Conservation (phyloP, 2,329 filamentous ascomycete genomes). For the Macrophomina pseudophaseolina region DNA sequence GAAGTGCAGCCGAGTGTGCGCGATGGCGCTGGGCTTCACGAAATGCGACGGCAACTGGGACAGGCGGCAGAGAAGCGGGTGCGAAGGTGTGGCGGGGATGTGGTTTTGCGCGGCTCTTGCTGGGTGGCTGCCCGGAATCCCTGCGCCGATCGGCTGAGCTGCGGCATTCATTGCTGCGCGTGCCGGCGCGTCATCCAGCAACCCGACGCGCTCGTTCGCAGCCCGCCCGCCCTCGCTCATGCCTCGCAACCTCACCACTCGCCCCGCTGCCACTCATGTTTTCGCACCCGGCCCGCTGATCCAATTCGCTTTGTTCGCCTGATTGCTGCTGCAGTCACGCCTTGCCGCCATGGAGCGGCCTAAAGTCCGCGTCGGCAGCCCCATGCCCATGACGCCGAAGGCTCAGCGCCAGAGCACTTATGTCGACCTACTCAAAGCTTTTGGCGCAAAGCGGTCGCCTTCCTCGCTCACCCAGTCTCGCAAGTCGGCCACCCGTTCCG, state of each 20-base stretch:
- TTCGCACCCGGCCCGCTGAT: background rate
- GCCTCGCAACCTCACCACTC: background rate
- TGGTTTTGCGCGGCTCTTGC: constrained; percentile 10
- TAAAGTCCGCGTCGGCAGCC: background rate
- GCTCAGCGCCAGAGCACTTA: background rate
- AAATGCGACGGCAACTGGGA: background rate
- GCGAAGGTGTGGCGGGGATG: background rate
- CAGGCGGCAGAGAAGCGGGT: background rate
- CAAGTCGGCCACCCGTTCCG: background rate
- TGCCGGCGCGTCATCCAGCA: constrained; percentile 1
- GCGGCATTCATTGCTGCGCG: background rate
- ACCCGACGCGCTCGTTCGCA: background rate
- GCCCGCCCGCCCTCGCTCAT: background rate
- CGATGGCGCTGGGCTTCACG: too few relatives aligned
- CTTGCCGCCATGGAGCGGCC: constrained; percentile 32
- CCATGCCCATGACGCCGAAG: background rate
- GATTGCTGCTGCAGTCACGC: too few relatives aligned
- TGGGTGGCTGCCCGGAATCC: background rate
- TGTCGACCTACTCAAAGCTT: background rate
- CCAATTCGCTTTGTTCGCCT: background rate
- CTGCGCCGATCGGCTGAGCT: constrained; percentile 2
- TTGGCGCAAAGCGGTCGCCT: constrained; percentile 37
- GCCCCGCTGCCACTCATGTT: background rate
- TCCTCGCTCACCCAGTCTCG: constrained; percentile 39
- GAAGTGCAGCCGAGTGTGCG: too few relatives aligned